These are phyloP conservation scores for Fusarium buxicola DNA, from an alignment of 2,329 filamentous ascomycete genomes.

Conservation along the genomic window DNA sequence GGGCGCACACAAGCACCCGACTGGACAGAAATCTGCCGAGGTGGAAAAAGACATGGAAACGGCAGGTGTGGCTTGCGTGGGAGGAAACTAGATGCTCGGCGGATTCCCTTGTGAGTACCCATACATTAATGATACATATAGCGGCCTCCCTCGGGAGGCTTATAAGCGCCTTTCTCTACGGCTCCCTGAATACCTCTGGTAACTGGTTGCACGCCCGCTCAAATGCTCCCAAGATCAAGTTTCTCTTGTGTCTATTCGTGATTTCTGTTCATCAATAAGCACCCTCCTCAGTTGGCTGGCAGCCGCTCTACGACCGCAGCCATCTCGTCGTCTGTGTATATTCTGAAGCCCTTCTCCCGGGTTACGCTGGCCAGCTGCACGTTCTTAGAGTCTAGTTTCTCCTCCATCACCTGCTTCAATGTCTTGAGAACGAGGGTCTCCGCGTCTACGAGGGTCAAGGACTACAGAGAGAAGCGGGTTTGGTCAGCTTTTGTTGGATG, in stretches of 20 bases:
- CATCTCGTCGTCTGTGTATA: slow-evolving; percentile 99
- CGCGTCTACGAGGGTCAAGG: slow-evolving; percentile 89
- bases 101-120: slow-evolving; percentile 29
- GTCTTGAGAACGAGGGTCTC: slow-evolving; percentile 98
- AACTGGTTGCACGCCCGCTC: slow-evolving; percentile 15
- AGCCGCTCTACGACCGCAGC: slow-evolving; percentile 88
- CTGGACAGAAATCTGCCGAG: not conserved
- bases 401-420: slow-evolving; percentile 99
- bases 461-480: slow-evolving; percentile 58
- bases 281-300: slow-evolving; percentile 67
- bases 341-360: slow-evolving; percentile 96
- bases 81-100: slow-evolving; percentile 15
- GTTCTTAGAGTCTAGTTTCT: slow-evolving; percentile 99
- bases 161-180: slow-evolving; percentile 18
- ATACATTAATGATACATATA: slow-evolving; percentile 47
- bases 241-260: slow-evolving; percentile 40
- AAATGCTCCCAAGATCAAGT: slow-evolving; percentile 23
- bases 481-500: slow-evolving; percentile 1
- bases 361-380: slow-evolving; percentile 98
- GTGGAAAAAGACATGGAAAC: not conserved
- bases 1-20: not conserved
- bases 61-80: not conserved
- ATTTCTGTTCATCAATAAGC: slow-evolving; percentile 36
- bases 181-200: slow-evolving; percentile 25
- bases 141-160: slow-evolving; percentile 15